Evolutionary conservation across 148 eudicot species (phyloP).

Genomic region (Cornus controversa): DNA sequence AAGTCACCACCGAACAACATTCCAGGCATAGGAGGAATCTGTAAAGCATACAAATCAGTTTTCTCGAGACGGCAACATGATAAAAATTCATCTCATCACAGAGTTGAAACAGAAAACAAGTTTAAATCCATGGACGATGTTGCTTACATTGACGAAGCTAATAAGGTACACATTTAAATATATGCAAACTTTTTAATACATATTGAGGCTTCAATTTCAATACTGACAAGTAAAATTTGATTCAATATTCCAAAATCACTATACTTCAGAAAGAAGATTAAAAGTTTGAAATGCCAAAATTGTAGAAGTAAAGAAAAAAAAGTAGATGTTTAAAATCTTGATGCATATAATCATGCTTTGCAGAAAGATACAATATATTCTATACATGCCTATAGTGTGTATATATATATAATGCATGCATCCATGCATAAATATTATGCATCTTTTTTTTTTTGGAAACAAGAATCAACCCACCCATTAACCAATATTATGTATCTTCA

Average conservation of each 20-base stretch:
- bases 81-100: constrained; percentile 19
- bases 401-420: no score
- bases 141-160: neutral
- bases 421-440: no score
- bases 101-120: neutral
- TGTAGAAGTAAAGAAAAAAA: no score
- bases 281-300: neutral
- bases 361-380: no score
- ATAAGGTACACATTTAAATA: constrained; percentile 9
- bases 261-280: no score
- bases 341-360: no score
- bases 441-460: no score
- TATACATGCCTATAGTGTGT: no score
- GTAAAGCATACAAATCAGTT: constrained; percentile 26
- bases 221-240: neutral
- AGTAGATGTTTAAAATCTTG: no score
- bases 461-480: no score
- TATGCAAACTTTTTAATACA: neutral
- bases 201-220: neutral
- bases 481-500: no score
- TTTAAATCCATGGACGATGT: constrained; percentile 6
- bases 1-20: constrained; percentile 3
- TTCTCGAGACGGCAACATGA: constrained; percentile 16
- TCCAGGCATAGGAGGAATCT: constrained; percentile 23
- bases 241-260: no score